Evolutionary conservation across 495 filamentous ascomycete species (phyloP).

Genomic region (Aspergillus diversus): DNA sequence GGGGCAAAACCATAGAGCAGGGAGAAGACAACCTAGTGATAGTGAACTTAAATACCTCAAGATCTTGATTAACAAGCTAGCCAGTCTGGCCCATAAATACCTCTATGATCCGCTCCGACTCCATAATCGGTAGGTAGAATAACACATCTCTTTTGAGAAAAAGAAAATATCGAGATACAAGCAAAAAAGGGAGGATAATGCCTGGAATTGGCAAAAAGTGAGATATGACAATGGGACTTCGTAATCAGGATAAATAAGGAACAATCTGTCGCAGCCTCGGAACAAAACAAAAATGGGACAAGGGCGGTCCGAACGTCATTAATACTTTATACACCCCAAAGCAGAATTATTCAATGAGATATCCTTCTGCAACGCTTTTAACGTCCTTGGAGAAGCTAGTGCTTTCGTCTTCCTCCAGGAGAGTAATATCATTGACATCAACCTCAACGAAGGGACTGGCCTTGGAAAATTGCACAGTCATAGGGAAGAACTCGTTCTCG

Average conservation of each 20-base stretch:
- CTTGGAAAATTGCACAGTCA: conserved; percentile 89
- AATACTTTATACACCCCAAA: conserved; percentile 46
- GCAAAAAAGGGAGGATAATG: not conserved
- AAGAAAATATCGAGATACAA: not conserved
- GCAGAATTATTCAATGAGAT: conserved; percentile 69
- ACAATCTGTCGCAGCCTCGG: conserved; percentile 14
- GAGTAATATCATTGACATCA: conserved; percentile 73
- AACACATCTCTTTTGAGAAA: not conserved
- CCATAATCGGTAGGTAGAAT: conserved; percentile 5
- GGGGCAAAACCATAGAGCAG: too few species aligned
- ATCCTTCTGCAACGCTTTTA: conserved; percentile 80
- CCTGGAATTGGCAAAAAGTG: conserved; percentile 4
- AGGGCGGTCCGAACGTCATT: conserved; percentile 48
- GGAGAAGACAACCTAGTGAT: too few species aligned
- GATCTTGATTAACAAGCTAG: too few species aligned
- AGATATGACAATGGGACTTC: conserved; percentile 12
- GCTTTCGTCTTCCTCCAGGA: conserved; percentile 77
- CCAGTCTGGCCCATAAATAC: not conserved
- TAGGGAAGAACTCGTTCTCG: conserved; percentile 95
- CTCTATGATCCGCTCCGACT: conserved; percentile 4
- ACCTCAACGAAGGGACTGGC: conserved; percentile 84
- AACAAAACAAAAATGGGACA: conserved; percentile 19
- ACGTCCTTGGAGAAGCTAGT: conserved; percentile 88
- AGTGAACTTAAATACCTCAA: too few species aligned
- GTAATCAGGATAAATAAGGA: conserved; percentile 22